Percentiles rank a stretch among this genome's conserved stretches.
Evolutionary conservation across 805 yeast genomes (phyloP).

Genomic region (Peterozyma xylosa): DNA sequence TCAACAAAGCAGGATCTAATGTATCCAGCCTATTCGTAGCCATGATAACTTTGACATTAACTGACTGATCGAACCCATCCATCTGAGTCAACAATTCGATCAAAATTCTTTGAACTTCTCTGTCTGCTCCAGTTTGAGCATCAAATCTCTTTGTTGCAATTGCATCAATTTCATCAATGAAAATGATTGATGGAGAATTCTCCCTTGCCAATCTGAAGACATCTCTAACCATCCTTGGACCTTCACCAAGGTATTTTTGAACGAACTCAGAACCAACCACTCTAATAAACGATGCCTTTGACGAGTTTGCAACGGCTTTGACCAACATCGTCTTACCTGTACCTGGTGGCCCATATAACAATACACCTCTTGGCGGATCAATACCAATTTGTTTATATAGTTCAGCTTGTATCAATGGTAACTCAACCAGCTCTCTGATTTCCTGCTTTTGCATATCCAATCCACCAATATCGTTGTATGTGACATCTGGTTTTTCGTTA

Average conservation of each 20-base stretch:
- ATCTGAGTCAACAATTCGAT: conserved; percentile 96
- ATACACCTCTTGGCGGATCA: conserved; percentile 97
- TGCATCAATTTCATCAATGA: conserved; percentile 98
- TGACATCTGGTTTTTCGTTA: conserved; percentile 84
- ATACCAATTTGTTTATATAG: conserved; percentile 96
- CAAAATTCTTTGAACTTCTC: conserved; percentile 97
- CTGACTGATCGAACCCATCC: conserved; percentile 97
- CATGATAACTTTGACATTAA: conserved; percentile 97
- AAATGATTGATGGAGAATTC: conserved; percentile 93
- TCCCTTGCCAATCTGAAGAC: conserved; percentile 96
- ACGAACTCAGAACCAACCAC: conserved; percentile 98
- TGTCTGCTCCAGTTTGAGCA: conserved; percentile 99
- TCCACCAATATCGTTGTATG: conserved; percentile 98
- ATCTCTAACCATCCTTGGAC: conserved; percentile 99
- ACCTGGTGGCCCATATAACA: conserved; percentile 99
- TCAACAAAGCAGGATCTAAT: conserved; percentile 92
- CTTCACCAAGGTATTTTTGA: conserved; percentile 97
- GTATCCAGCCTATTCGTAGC: conserved; percentile 99
- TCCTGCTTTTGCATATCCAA: conserved; percentile 99
- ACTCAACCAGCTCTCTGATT: conserved; percentile 96
- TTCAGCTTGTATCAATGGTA: conserved; percentile 93
- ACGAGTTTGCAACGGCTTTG: conserved; percentile 95
- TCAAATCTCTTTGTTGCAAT: conserved; percentile 98
- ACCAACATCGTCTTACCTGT: conserved; percentile 99
- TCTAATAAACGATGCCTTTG: conserved; percentile 93